Base-by-base conservation (phyloP, 2,329 filamentous ascomycete species). In the Ceratocystis variospora region DNA sequence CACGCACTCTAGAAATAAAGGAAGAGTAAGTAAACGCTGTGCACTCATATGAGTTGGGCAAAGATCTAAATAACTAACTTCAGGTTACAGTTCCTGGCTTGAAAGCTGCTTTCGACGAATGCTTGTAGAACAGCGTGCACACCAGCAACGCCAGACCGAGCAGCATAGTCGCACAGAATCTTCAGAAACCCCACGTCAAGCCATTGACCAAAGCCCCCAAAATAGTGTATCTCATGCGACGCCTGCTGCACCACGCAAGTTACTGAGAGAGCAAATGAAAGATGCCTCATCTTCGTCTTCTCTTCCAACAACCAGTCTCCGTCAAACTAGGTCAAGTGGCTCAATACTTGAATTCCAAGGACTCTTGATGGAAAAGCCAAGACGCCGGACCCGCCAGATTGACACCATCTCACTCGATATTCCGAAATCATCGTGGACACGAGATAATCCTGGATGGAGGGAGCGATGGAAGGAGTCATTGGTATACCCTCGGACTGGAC, bases 401-500 rank as follows among this genome's bases (percentile, higher is more conserved):
- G 33, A 65, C 25, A 46, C 37, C 10, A 31, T 62, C 17, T 62
- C 65, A 33, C 6, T 10, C 6, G 55, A 37, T n/a, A 17, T n/a
- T 8, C 31, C 46, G 22, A 69, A 6, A 44, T 55, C 57, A 10
- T 22, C 33, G 3, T 87, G 83, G 84, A 82, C 82, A 1, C 70
- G 72, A 5, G 68, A 75, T 31, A 76, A 87, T 69, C 76, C 76
- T 5, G 74, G 74, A 2, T 87, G 84, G 84, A 73, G 74, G 44
- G 74, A 74, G 17, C 68, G 75, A 0, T 87, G 84, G 83, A 76
- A 79, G 17, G 78, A 78, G 62, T 81, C 87, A 1, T 77, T 92
- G 1, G 77, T 84, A 1, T 90, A 84, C 72, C 85, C 85, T 2
- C 71, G 76, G 4, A 77, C 75, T 31, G 83, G 84, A 2, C 82